phyloP scores from a whole-genome alignment of 2,329 filamentous ascomycete genomes.

The Alternaria sp. region DNA sequence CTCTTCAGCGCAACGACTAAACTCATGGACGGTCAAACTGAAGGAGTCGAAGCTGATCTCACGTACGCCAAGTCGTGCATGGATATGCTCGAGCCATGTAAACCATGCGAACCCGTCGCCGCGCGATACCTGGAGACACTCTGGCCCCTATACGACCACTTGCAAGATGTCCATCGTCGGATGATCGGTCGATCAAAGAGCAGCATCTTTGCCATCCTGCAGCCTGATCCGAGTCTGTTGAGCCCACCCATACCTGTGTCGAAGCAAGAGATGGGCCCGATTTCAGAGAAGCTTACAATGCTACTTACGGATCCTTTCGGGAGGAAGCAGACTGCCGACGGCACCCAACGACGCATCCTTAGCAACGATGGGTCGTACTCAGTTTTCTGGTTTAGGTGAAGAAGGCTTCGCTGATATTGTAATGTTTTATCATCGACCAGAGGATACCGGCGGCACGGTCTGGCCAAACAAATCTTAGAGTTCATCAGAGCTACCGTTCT shows the following conservation, averaged over 20 bases:
- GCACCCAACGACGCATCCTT: constrained; percentile 37
- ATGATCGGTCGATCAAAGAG: constrained; percentile 42
- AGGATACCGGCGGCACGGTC: not conserved
- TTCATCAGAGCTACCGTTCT: not conserved
- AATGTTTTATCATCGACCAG: not conserved
- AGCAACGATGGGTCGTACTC: constrained; percentile 41
- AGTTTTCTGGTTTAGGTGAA: constrained; percentile 46
- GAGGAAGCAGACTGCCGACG: constrained; percentile 36
- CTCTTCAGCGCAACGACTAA: constrained; percentile 45
- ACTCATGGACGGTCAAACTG: constrained; percentile 39
- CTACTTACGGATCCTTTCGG: constrained; percentile 47
- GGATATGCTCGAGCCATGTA: constrained; percentile 43
- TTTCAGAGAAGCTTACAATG: constrained; percentile 42
- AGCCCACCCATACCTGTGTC: constrained; percentile 40
- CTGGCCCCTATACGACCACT: constrained; percentile 43
- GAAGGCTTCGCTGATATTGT: not conserved
- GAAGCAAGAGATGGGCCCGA: constrained; percentile 42
- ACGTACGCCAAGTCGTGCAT: constrained; percentile 43
- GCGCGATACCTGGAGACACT: constrained; percentile 41
- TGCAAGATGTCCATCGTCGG: constrained; percentile 41
- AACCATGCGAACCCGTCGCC: constrained; percentile 42
- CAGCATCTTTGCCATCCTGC: constrained; percentile 43
- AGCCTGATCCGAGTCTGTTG: constrained; percentile 30
- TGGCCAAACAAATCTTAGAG: not conserved
- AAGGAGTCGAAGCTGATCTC: constrained; percentile 42